Base-by-base conservation (phyloP, 768 basidiomycete species). In the Pleurotus citrinopileatus region DNA sequence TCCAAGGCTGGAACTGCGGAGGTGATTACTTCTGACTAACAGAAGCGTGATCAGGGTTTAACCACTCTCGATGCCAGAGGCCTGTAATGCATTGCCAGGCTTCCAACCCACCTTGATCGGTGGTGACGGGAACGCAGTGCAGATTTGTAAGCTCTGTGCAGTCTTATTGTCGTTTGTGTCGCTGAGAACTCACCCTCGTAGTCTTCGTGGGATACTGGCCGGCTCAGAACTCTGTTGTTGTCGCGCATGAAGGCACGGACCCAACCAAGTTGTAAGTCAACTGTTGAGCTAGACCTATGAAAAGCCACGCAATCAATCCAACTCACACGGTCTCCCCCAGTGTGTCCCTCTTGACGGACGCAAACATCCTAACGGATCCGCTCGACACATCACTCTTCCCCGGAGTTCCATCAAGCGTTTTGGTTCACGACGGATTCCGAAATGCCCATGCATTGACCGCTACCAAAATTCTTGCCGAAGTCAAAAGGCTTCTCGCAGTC, bases 191-290 rank as follows among this genome's bases (percentile, higher is more conserved):
- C 29, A 48, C 20, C 40, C 40, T 29, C 20, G 3, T 52, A 83
- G 81, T 69, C 58, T 83, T 75, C 59, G 81, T 84, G 17, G 83
- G 84, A 5, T 82, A 77, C 58, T 83, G 79, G 72, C 76, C 77
- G 1, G 57, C 67, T 5, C 65, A 77, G 55, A 70, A 76, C 53
- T 70, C 80, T 2, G 73, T 84, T 32, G 73, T 86, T n/a, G 80
- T 85, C 6, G 78, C 77, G 1, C 83, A 84, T 57, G 72, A 86
- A 61, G 84, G 84, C 13, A 85, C 84, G 4, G 79, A 86, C 55
- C 79, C 82, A 5, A 74, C 68, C 0, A 63, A 79, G 54, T 59
- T 86, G 83, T 83, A 58, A 64, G 74, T 53, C 6, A 29, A 1
- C 23, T 27, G 38, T 37, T 26, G n/a, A n/a, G n/a, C n/a, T n/a